Evolutionary conservation across 108 stramenopile species (phyloP).

Genomic region (Nannochloropsis salina): DNA sequence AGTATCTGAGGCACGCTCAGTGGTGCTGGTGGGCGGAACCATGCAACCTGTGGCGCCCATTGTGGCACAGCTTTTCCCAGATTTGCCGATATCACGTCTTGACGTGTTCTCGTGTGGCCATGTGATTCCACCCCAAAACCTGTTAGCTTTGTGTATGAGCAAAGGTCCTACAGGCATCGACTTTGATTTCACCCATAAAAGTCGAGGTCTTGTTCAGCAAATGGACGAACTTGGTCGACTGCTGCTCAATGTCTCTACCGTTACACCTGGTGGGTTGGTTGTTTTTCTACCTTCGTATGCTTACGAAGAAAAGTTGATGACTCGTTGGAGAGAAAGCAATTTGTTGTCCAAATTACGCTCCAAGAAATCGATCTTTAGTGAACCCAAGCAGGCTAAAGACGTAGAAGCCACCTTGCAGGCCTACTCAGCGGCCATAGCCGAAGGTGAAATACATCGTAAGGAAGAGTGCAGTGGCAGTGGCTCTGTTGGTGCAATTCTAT

Average conservation of each 20-base stretch:
- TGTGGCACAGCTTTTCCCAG: slow-evolving; percentile 71
- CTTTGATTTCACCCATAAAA: slow-evolving; percentile 77
- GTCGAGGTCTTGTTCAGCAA: slow-evolving; percentile 55
- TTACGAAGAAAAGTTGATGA: slow-evolving; percentile 73
- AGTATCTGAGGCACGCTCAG: slow-evolving; percentile 69
- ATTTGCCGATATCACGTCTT: slow-evolving; percentile 26
- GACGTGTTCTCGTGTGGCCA: slow-evolving; percentile 88
- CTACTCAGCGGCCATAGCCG: slow-evolving; percentile 59
- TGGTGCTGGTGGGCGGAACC: slow-evolving; percentile 93
- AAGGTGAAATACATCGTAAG: neutral
- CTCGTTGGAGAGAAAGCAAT: slow-evolving; percentile 63
- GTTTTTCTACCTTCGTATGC: slow-evolving; percentile 87
- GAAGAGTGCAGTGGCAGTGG: slow-evolving; percentile 19
- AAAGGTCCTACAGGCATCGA: slow-evolving; percentile 56
- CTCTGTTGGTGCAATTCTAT: slow-evolving; percentile 69
- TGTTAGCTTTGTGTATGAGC: slow-evolving; percentile 46
- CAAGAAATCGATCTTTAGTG: slow-evolving; percentile 64
- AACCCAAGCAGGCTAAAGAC: slow-evolving; percentile 69
- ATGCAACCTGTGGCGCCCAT: slow-evolving; percentile 80
- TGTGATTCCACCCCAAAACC: slow-evolving; percentile 69
- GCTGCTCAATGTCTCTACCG: slow-evolving; percentile 61
- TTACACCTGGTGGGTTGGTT: slow-evolving; percentile 79
- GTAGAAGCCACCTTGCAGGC: slow-evolving; percentile 65
- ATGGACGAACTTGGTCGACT: slow-evolving; percentile 72
- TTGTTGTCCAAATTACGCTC: slow-evolving; percentile 59